Conservation (phyloP, 805 yeast genomes). For the Saturnispora kantuleensis region DNA sequence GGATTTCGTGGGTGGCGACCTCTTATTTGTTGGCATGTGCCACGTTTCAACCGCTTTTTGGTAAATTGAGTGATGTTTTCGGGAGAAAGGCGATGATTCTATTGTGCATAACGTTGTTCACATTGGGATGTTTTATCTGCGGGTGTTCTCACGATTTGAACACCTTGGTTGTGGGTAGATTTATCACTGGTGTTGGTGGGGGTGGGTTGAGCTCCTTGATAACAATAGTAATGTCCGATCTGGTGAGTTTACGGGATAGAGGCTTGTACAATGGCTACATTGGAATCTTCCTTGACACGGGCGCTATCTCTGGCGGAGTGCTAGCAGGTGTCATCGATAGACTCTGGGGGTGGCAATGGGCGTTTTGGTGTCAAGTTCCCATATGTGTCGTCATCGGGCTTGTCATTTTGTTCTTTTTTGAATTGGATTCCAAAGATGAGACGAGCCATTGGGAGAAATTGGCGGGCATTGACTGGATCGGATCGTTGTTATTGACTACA, state of each 20-base stretch:
- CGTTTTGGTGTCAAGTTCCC: conserved; percentile 44
- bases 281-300: conserved; percentile 64
- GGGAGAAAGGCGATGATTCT: conserved; percentile 34
- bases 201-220: conserved; percentile 72
- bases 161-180: conserved; percentile 44
- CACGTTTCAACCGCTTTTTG: conserved; percentile 45
- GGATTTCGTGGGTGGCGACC: conserved; percentile 33
- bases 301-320: conserved; percentile 63
- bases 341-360: conserved; percentile 54
- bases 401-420: conserved; percentile 20
- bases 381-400: conserved; percentile 33
- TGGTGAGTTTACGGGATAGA: conserved; percentile 63
- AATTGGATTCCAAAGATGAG: conserved; percentile 22
- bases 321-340: conserved; percentile 47
- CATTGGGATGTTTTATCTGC: conserved; percentile 33
- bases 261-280: conserved; percentile 77
- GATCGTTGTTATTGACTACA: conserved; percentile 49
- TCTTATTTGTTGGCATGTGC: conserved; percentile 32
- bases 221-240: conserved; percentile 65
- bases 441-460: conserved; percentile 34
- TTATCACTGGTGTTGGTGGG: conserved; percentile 78
- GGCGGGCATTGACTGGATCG: conserved; percentile 56
- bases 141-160: conserved; percentile 31
- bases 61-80: conserved; percentile 42
- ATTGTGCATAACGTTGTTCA: conserved; percentile 25